Evolutionary conservation across 768 basidiomycete genomes (phyloP), one percentile per base, ranked within the genome.

Genomic region (Lentinula edodes): DNA sequence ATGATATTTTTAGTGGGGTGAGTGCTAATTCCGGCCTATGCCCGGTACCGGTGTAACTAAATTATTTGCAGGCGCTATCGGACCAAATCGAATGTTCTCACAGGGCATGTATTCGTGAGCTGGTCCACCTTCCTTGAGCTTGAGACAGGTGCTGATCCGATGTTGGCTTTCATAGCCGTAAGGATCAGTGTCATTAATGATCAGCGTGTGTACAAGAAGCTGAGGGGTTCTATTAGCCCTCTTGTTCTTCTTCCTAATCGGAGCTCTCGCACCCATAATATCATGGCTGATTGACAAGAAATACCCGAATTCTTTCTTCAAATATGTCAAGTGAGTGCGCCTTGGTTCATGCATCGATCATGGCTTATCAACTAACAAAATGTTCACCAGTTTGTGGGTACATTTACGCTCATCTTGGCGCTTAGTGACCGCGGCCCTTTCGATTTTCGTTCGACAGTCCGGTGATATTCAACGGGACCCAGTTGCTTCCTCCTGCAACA

Each of bases 401-500:
- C 46, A 28, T 20, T 2, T 4, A 48, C 46, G 9, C n/a, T 48
- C 46, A 48, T 39, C 2, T 39, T 39, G 38, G 13, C 38, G 6
- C 8, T 39, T 45, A 15, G 1, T 45, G 18, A 16, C 9, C 5
- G 39, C 43, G 23, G 18, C 16, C 18, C 6, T 3, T 6, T 45
- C 43, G 18, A n/a, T n/a, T 6, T 53, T 52, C 34, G 10, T 36
- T 15, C 10, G 10, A 18, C 50, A 84, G 82, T 58, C 84, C 79
- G 6, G 71, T 91, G 54, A 80, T 92, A 67, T 88, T 92, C 67
- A 81, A 82, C 32, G 92, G 90, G 2, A 81, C 87, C 4, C 73
- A 76, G 20, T 74, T 75, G 58, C 90, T 95, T 52, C 93, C 93
- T 0, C 91, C 92, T 8, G 91, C 91, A 12, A 90, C 86, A 0